Conservation (phyloP, 805 yeast species). For the Starmerella powellii region DNA sequence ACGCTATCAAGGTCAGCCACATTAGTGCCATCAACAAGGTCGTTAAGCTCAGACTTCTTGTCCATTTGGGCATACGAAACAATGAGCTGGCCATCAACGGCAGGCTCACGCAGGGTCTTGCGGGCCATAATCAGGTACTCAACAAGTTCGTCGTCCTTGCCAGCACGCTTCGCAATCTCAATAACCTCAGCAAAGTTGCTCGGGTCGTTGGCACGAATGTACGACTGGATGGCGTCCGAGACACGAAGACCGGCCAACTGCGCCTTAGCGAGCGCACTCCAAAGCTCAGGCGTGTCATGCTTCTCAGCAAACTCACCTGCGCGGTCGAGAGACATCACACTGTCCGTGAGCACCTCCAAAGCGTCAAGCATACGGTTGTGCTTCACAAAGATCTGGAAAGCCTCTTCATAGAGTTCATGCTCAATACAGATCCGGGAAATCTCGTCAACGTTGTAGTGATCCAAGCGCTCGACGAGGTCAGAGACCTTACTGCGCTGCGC, state of each 20-base stretch:
- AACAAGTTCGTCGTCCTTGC: slow-evolving; percentile 86
- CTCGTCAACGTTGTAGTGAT: slow-evolving; percentile 83
- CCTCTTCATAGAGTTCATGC: slow-evolving; percentile 82
- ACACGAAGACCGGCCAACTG: slow-evolving; percentile 88
- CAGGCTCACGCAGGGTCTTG: slow-evolving; percentile 77
- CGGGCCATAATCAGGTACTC: slow-evolving; percentile 86
- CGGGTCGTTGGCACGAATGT: slow-evolving; percentile 84
- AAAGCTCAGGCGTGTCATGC: slow-evolving; percentile 69
- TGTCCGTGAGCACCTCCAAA: slow-evolving; percentile 80
- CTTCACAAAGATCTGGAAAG: slow-evolving; percentile 81
- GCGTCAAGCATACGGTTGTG: slow-evolving; percentile 69
- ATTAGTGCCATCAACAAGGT: slow-evolving; percentile 70
- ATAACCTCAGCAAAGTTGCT: slow-evolving; percentile 81
- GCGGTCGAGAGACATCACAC: slow-evolving; percentile 85
- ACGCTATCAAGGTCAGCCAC: slow-evolving; percentile 85
- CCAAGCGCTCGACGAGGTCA: slow-evolving; percentile 76
- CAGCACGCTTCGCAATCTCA: slow-evolving; percentile 90
- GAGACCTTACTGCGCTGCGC: slow-evolving; percentile 81
- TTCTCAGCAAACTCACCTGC: slow-evolving; percentile 89
- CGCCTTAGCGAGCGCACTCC: slow-evolving; percentile 94
- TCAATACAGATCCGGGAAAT: slow-evolving; percentile 87
- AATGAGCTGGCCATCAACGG: slow-evolving; percentile 83
- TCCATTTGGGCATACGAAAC: slow-evolving; percentile 73
- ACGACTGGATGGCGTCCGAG: slow-evolving; percentile 82
- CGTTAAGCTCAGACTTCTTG: slow-evolving; percentile 68